Evolutionary conservation across 2,329 filamentous ascomycete genomes (phyloP).

Genomic region (Apiospora phragmitis): DNA sequence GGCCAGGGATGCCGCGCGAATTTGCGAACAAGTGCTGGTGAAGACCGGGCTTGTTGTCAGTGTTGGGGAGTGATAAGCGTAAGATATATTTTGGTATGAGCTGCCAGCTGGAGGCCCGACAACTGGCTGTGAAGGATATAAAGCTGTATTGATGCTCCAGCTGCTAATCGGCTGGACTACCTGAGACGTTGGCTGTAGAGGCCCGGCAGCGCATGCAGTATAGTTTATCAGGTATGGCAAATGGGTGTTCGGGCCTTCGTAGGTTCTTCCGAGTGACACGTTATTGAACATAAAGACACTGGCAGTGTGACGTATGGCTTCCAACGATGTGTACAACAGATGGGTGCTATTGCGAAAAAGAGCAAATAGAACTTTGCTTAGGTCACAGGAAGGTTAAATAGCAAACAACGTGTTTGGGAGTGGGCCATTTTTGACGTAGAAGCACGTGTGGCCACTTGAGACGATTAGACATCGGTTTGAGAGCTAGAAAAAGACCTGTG

Average conservation of each 20-base stretch:
- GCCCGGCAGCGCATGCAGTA: not conserved
- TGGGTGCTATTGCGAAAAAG: not conserved
- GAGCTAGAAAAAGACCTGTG: not conserved
- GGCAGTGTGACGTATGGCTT: not conserved
- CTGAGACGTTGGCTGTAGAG: not conserved
- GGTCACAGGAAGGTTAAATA: not conserved
- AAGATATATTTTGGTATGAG: not conserved
- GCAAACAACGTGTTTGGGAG: not conserved
- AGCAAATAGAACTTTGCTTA: not conserved
- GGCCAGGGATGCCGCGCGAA: not conserved
- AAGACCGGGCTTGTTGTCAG: not conserved
- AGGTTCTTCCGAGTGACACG: not conserved
- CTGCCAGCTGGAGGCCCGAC: not conserved
- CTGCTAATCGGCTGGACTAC: not conserved
- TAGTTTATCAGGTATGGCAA: not conserved
- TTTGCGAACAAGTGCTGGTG: not conserved
- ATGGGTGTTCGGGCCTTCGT: not conserved
- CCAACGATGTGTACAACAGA: not conserved
- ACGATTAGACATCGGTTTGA: not conserved
- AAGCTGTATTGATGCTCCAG: not conserved
- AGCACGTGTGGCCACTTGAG: not conserved
- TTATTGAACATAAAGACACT: not conserved
- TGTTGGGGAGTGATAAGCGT: not conserved
- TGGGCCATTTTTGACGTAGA: not conserved
- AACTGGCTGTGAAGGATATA: not conserved